Evolutionary conservation across 495 filamentous ascomycete species (phyloP).

Genomic region (Aspergillus cavernicola): DNA sequence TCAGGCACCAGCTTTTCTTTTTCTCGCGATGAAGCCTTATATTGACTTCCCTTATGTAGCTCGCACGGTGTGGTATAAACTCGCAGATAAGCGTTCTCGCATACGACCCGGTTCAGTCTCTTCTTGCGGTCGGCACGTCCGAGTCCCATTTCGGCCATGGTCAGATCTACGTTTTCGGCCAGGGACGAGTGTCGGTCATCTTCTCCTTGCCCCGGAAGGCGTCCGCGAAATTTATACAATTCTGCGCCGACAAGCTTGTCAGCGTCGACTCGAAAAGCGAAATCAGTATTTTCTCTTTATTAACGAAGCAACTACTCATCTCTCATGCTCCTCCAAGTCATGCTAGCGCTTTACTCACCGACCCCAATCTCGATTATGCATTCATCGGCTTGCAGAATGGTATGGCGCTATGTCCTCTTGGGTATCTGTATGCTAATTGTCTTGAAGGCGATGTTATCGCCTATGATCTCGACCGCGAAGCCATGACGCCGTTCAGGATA

Average conservation of each 20-base stretch:
- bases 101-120: slow-evolving; percentile 90
- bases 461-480: slow-evolving; percentile 84
- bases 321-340: slow-evolving; percentile 69
- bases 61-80: slow-evolving; percentile 80
- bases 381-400: slow-evolving; percentile 74
- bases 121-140: slow-evolving; percentile 88
- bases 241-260: slow-evolving; percentile 75
- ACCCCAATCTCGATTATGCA: slow-evolving; percentile 87
- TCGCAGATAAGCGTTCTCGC: slow-evolving; percentile 78
- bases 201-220: slow-evolving; percentile 61
- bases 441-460: slow-evolving; percentile 68
- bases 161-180: slow-evolving; percentile 88
- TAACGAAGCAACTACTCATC: slow-evolving; percentile 52
- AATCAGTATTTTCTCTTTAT: slow-evolving; percentile 72
- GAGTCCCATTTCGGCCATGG: slow-evolving; percentile 73
- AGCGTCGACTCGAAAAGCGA: slow-evolving; percentile 83
- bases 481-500: slow-evolving; percentile 69
- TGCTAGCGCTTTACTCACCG: slow-evolving; percentile 67
- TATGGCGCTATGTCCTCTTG: slow-evolving; percentile 19
- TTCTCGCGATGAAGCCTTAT: background rate
- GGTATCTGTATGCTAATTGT: slow-evolving; percentile 12
- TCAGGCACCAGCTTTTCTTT: slow-evolving; percentile 26
- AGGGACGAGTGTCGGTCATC: slow-evolving; percentile 69
- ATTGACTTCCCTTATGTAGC: slow-evolving; percentile 41
- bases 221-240: slow-evolving; percentile 67